These are phyloP conservation scores for Jamesozyma jinghongensis DNA, from an alignment of 805 yeast genomes.

Conservation along the genomic window DNA sequence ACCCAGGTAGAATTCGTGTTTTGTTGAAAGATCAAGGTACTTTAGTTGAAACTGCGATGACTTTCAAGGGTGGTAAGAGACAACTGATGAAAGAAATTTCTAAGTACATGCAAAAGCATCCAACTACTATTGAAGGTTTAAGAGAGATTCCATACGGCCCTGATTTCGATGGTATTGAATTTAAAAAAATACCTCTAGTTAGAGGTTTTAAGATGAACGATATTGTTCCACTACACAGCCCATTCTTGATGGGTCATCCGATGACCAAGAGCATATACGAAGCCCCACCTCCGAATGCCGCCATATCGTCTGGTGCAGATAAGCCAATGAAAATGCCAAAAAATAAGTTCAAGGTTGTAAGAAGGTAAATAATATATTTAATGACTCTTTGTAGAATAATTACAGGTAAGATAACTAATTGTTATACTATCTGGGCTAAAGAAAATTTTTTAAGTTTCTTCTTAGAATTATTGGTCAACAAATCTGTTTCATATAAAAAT, in stretches of 20 bases:
- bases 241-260: conserved; percentile 75
- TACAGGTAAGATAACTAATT: background rate
- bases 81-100: conserved; percentile 53
- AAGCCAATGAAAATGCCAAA: conserved; percentile 26
- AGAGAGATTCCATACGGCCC: conserved; percentile 58
- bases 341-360: conserved; percentile 27
- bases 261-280: conserved; percentile 64
- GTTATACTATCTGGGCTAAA: too few relatives aligned
- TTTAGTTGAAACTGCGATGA: conserved; percentile 23
- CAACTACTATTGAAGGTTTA: conserved; percentile 58
- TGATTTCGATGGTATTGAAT: conserved; percentile 47
- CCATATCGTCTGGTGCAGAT: conserved; percentile 8
- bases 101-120: conserved; percentile 52
- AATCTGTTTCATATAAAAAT: too few relatives aligned
- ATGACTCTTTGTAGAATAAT: too few relatives aligned
- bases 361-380: conserved; percentile 16
- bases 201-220: conserved; percentile 79
- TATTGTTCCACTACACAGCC: conserved; percentile 81
- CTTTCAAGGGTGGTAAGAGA: conserved; percentile 44
- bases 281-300: conserved; percentile 38
- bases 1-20: conserved; percentile 91
- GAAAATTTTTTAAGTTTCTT: too few relatives aligned
- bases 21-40: conserved; percentile 46
- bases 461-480: too few relatives aligned
- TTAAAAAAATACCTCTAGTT: conserved; percentile 64